phyloP scores from a whole-genome alignment of 345 rosid genomes.

The Citrus inodora region DNA sequence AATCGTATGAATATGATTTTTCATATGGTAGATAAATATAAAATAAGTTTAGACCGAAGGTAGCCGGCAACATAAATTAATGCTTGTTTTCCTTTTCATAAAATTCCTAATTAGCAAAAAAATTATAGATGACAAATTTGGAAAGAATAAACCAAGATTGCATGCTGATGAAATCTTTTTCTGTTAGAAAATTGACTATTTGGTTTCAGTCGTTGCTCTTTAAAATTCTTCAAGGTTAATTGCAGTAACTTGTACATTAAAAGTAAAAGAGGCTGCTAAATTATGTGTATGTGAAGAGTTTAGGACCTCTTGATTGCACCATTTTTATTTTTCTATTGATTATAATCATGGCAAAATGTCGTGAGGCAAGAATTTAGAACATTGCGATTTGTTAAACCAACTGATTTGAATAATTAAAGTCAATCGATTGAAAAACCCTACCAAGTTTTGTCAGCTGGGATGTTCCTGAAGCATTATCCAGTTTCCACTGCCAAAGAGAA shows the following conservation, averaged over 20 bases:
- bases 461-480: not conserved
- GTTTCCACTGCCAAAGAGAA: fast-evolving
- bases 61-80: too few species aligned
- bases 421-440: not conserved
- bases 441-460: too few species aligned
- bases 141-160: not conserved
- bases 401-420: not conserved
- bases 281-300: too few species aligned
- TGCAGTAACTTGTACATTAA: too few species aligned
- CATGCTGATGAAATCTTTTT: not conserved
- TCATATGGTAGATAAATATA: not conserved
- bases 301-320: too few species aligned
- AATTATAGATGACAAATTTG: not conserved
- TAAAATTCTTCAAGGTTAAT: too few species aligned
- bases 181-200: not conserved
- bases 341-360: too few species aligned
- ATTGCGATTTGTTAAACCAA: too few species aligned
- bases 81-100: not conserved
- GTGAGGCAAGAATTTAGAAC: too few species aligned
- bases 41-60: not conserved
- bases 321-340: too few species aligned
- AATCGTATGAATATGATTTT: not conserved
- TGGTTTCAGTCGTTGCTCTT: not conserved
- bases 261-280: too few species aligned
- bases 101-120: too few species aligned